These are phyloP conservation scores for Leishmania tropica DNA, from an alignment of 208 protist genomes.

Conservation along the genomic window DNA sequence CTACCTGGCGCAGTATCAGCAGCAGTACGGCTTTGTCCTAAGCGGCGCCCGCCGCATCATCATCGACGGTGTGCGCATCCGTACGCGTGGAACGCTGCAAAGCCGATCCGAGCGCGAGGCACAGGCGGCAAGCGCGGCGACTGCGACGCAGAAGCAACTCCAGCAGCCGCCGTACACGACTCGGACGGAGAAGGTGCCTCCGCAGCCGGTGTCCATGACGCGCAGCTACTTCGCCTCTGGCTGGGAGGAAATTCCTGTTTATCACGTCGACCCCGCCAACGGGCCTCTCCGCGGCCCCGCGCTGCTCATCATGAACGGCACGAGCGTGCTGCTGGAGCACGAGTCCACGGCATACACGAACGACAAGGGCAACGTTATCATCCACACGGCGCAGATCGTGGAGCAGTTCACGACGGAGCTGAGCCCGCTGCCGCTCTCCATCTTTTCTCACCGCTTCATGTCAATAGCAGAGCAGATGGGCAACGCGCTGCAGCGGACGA, in stretches of 20 bases:
- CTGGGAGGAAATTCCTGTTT: constrained; percentile 67
- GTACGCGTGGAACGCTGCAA: constrained; percentile 50
- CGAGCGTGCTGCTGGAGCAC: constrained; percentile 93
- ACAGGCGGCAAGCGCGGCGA: constrained; percentile 22
- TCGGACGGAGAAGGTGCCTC: constrained; percentile 21
- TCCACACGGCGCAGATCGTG: constrained; percentile 52
- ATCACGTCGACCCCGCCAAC: constrained; percentile 44
- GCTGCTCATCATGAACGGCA: constrained; percentile 90
- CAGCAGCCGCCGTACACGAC: constrained; percentile 42
- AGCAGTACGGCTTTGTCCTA: constrained; percentile 94
- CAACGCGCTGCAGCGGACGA: constrained; percentile 93
- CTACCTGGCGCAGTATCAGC: constrained; percentile 83
- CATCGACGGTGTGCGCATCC: constrained; percentile 94
- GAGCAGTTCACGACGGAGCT: constrained; percentile 61
- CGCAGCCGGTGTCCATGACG: constrained; percentile 25
- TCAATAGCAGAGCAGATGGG: constrained; percentile 98
- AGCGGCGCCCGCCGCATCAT: constrained; percentile 65
- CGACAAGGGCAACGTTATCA: constrained; percentile 74
- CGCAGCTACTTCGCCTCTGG: constrained; percentile 49
- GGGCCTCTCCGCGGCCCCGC: constrained; percentile 84
- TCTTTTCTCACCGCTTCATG: constrained; percentile 97
- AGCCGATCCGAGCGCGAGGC: constrained; percentile 22
- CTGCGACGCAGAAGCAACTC: constrained; percentile 11
- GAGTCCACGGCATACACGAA: constrained; percentile 78
- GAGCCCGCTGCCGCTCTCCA: constrained; percentile 85